Evolutionary conservation across 73 alveolate species (phyloP).

Genomic region (Symbiodinium pilosum): DNA sequence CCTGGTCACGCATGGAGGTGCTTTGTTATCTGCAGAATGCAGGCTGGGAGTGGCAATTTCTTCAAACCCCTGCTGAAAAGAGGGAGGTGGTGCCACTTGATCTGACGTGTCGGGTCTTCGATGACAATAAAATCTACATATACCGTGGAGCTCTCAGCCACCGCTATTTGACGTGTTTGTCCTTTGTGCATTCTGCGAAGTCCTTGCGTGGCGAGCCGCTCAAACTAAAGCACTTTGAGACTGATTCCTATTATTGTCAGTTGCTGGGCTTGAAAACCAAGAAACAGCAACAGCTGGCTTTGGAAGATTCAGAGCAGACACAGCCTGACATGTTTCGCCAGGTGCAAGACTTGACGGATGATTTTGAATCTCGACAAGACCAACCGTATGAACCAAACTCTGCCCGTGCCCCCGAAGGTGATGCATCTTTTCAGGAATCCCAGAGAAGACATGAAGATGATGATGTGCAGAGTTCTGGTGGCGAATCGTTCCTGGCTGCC

Average conservation of each 20-base stretch:
- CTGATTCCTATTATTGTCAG: not conserved
- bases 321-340: not conserved
- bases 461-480: not conserved
- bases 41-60: not conserved
- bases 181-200: not conserved
- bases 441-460: not conserved
- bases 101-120: not conserved
- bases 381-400: not conserved
- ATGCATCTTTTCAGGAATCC: no score
- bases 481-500: not conserved
- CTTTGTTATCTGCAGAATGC: not conserved
- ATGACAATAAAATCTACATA: not conserved
- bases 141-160: not conserved
- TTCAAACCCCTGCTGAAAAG: not conserved
- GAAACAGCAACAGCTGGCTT: not conserved
- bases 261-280: not conserved
- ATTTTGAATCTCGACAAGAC: no score
- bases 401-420: not conserved
- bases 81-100: not conserved
- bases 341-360: no score
- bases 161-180: not conserved
- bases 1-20: not conserved
- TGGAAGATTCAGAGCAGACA: not conserved
- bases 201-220: not conserved
- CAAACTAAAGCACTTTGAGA: not conserved